Base-by-base conservation (phyloP, 1,284 basidiomycete genomes). In the Cryptococcus jaspeensis region DNA sequence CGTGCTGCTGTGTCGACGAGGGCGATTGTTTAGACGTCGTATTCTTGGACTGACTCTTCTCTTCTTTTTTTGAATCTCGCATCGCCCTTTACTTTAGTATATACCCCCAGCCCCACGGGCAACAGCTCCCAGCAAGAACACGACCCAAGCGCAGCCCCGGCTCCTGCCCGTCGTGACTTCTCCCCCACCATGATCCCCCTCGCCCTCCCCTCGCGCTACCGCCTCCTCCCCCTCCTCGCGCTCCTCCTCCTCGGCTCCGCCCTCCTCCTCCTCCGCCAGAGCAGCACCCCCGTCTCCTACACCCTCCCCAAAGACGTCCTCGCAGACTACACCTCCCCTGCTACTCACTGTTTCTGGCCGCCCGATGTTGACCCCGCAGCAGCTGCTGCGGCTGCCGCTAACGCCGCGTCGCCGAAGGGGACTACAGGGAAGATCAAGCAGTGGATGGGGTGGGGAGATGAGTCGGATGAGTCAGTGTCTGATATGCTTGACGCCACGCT, bases 291-390 rank as follows among this genome's bases (percentile, higher is more conserved):
- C n/a, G 9, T 52, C 13, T 28, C 40, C 35, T 56, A 58, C 25
- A 22, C 56, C 7, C 25, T 59, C 11, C 61, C 61, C 2, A n/a
- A 45, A 42, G 55, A 44, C 28, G 55, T 59, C 8, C 28, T 57
- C 43, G 39, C 35, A n/a, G 61, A 62, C 16, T 62, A 62, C 18
- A 62, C 61, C 15, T 62, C 61, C 6, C 61, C 61, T 44, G 49
- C 55, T 15, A 57, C 49, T 5, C 52, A 62, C 38, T 62, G 61
- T 38, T 62, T 57, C 37, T 62, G 61, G 61, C 52, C 54, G 8
- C 25, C 49, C 16, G 18, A 41, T 11, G 51, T 36, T 12, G n/a
- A 40, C 32, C 39, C 13, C 22, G 37, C 22, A 23, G 38, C 20
- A 15, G 36, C 18, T 51, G 50, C 43, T 28, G 55, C 18, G 28